Base-by-base conservation (phyloP, 2,329 filamentous ascomycete genomes). In the Ascochyta rabiei region DNA sequence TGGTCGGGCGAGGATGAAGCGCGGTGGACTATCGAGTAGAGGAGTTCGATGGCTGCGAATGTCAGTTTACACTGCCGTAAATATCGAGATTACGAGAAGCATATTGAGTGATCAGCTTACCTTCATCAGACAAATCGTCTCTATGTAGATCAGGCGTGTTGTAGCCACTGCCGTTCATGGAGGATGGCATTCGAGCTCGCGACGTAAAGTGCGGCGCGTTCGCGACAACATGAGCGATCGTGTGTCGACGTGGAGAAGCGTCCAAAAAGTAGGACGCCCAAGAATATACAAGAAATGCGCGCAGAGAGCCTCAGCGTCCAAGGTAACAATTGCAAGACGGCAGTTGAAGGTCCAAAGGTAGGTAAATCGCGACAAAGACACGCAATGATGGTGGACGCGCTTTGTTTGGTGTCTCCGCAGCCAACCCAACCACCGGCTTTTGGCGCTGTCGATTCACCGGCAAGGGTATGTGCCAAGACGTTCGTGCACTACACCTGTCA, bases 1-100 rank as follows among this genome's bases (percentile, higher is more conserved):
- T 40, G 45, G 50, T 84, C 83, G 1, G 85, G 80, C 26, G 89
- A 81, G 35, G 84, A 79, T 76, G 93, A 86, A 38, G 90, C 92
- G 64, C 83, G 82, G 57, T 81, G 79, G 67, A 96, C 87, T 67
- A 96, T 90, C 54, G 89, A 82, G 75, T 91, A 89, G 53, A 96
- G 81, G 58, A 91, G 82, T 58, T 84, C 83, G 73, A 96, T 89
- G 78, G 96, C 93, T 92, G 24, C 30, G 24, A 18, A 6, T 13
- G 37, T 67, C 24, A 72, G 59, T 40, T 40, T 13, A 33, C 30
- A 6, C 7, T 28, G 24, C 9, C 24, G 9, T 28, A 7, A 28
- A 28, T 28, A 7, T 28, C 6, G 12, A 33, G 30, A 15, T 33
- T 33, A 33, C 3, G 30, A 15, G 12, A 15, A 33, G 12, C 5